These are phyloP conservation scores for Mycosarcoma mackinlayi DNA, from an alignment of 1,284 basidiomycete species.

Conservation along the genomic window DNA sequence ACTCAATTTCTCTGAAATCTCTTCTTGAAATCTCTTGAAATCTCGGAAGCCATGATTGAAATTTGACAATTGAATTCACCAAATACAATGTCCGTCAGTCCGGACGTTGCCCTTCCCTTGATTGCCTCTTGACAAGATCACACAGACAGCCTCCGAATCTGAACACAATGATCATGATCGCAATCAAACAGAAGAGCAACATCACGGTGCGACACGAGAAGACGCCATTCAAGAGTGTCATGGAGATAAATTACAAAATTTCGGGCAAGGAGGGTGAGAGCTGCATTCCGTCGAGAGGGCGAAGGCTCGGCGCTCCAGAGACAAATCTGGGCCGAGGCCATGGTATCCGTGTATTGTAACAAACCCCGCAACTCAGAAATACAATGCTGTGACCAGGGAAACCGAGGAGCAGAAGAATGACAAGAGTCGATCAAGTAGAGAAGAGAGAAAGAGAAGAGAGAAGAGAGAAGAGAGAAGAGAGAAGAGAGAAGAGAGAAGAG, in stretches of 20 bases:
- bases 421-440: slow-evolving; percentile 4
- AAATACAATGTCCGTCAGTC: no score
- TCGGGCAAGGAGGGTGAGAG: not conserved
- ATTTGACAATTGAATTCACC: no score
- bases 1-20: no score
- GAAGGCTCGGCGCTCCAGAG: slow-evolving; percentile 5
- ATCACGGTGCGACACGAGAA: no score
- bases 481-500: slow-evolving; percentile 1
- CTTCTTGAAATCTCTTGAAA: no score
- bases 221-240: no score
- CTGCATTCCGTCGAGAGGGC: slow-evolving; percentile 27
- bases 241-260: slow-evolving; percentile 25
- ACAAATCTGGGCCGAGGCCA: not conserved
- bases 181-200: no score
- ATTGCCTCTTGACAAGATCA: no score
- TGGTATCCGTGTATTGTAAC: slow-evolving; percentile 45
- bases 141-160: no score
- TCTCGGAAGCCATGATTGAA: no score
- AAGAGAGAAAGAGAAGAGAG: not conserved
- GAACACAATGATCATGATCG: no score
- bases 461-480: not conserved
- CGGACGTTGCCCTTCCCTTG: no score
- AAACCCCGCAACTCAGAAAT: slow-evolving; percentile 21
- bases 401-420: slow-evolving; percentile 1
- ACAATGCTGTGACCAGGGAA: slow-evolving; percentile 13